Conservation (phyloP, 129 eudicot genomes). For the Arctium minus region DNA sequence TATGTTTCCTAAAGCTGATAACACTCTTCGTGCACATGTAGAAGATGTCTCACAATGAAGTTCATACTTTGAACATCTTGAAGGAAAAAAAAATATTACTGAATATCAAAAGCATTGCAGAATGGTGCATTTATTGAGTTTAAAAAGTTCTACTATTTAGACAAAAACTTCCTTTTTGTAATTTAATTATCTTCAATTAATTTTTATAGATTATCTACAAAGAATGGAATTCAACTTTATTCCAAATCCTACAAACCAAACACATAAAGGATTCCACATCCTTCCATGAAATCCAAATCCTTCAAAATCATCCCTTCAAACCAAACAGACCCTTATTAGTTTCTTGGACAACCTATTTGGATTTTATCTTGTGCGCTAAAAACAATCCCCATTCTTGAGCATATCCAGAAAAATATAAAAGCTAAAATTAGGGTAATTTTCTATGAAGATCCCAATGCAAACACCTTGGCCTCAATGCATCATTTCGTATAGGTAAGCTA, state of each 20-base stretch:
- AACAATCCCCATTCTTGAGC: no score
- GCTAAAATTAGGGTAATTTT: no score
- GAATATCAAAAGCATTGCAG: background rate
- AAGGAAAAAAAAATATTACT: background rate
- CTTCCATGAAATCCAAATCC: no score
- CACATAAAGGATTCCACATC: no score
- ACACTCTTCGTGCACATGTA: conserved; percentile 55
- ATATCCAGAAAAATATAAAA: no score
- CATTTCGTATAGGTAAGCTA: background rate
- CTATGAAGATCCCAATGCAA: background rate
- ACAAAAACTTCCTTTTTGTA: background rate
- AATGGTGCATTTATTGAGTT: background rate
- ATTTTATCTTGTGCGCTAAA: background rate
- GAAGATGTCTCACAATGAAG: background rate
- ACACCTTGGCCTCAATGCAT: background rate
- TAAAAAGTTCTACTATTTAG: background rate
- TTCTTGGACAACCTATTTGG: background rate
- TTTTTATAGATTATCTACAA: no score
- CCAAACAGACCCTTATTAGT: no score
- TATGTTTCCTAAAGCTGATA: conserved; percentile 62
- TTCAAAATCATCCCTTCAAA: no score
- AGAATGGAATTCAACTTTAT: no score
- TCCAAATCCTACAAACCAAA: no score
- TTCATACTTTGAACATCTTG: background rate
- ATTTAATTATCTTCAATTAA: no score